Conservation (phyloP, 179 eudicot genomes). For the Silene vulgaris region DNA sequence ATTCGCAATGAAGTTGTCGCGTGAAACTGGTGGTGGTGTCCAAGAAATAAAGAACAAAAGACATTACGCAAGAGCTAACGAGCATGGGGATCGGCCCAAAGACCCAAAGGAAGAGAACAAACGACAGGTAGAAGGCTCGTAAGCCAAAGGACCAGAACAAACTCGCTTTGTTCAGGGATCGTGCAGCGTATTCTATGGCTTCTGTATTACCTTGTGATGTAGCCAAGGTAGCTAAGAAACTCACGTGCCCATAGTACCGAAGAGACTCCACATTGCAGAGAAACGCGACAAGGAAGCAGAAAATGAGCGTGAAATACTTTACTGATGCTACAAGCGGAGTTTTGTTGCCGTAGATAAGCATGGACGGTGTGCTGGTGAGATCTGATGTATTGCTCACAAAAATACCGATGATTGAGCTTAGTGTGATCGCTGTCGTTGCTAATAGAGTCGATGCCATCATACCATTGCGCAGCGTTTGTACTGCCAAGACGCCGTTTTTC, state of each 20-base stretch:
- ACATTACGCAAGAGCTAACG: slow-evolving; percentile 40
- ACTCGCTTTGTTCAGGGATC: slow-evolving; percentile 55
- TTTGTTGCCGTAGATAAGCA: slow-evolving; percentile 31
- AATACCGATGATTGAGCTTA: slow-evolving; percentile 67
- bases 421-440: slow-evolving; percentile 69
- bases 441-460: slow-evolving; percentile 80
- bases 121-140: slow-evolving; percentile 71
- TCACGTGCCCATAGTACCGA: slow-evolving; percentile 59
- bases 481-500: slow-evolving; percentile 66
- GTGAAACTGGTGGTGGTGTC: slow-evolving; percentile 60
- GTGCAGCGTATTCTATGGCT: slow-evolving; percentile 52
- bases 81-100: slow-evolving; percentile 79
- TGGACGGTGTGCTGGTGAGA: slow-evolving; percentile 24
- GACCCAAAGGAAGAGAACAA: slow-evolving; percentile 71
- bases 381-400: slow-evolving; percentile 51
- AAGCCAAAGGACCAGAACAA: slow-evolving; percentile 71
- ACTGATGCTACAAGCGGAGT: slow-evolving; percentile 29
- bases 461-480: slow-evolving; percentile 75
- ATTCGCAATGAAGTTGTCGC: slow-evolving; percentile 37
- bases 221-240: slow-evolving; percentile 64
- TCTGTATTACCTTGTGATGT: slow-evolving; percentile 33
- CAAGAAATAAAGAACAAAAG: slow-evolving; percentile 54
- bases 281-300: slow-evolving; percentile 45
- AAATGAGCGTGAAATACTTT: slow-evolving; percentile 45
- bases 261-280: slow-evolving; percentile 60